Percentiles rank a stretch among this genome's conserved stretches.
phyloP scores from a whole-genome alignment of 1,139 yeast species.

The Candida dubliniensis region DNA sequence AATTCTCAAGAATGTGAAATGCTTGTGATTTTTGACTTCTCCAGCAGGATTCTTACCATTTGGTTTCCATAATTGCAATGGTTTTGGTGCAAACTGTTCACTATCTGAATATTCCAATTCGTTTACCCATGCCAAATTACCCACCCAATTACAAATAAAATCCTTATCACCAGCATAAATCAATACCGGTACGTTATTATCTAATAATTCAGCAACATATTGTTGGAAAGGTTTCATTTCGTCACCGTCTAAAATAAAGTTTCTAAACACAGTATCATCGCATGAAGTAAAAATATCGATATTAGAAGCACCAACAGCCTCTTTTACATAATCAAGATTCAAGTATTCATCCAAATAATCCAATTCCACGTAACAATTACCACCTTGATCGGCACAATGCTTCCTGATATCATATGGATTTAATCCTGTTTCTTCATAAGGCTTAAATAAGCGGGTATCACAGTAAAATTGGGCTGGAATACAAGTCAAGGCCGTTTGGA shows the following conservation, averaged over 20 bases:
- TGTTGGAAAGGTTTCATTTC: constrained; percentile 85
- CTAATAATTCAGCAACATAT: constrained; percentile 61
- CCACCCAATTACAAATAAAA: constrained; percentile 84
- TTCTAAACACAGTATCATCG: constrained; percentile 78
- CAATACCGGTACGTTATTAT: constrained; percentile 63
- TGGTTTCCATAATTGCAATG: constrained; percentile 41
- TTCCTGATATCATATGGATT: constrained; percentile 92
- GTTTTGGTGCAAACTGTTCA: constrained; percentile 46
- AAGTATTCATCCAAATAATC: constrained; percentile 36
- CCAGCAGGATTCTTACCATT: constrained; percentile 32
- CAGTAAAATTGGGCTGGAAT: constrained; percentile 81
- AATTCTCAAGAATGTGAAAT: constrained; percentile 48
- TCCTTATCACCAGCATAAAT: constrained; percentile 86
- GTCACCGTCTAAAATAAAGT: constrained; percentile 63
- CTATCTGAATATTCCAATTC: constrained; percentile 64
- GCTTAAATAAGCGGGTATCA: constrained; percentile 28
- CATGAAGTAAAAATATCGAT: constrained; percentile 83
- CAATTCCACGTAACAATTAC: constrained; percentile 59
- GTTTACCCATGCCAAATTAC: constrained; percentile 78
- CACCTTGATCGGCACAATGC: constrained; percentile 69
- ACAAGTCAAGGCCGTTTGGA: constrained; percentile 81
- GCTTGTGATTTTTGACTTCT: constrained; percentile 45
- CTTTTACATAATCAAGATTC: constrained; percentile 46
- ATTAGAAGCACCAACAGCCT: constrained; percentile 81
- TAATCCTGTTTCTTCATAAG: constrained; percentile 51